Conservation (phyloP, 2,329 filamentous ascomycete genomes). For the Cladosporium sp. region DNA sequence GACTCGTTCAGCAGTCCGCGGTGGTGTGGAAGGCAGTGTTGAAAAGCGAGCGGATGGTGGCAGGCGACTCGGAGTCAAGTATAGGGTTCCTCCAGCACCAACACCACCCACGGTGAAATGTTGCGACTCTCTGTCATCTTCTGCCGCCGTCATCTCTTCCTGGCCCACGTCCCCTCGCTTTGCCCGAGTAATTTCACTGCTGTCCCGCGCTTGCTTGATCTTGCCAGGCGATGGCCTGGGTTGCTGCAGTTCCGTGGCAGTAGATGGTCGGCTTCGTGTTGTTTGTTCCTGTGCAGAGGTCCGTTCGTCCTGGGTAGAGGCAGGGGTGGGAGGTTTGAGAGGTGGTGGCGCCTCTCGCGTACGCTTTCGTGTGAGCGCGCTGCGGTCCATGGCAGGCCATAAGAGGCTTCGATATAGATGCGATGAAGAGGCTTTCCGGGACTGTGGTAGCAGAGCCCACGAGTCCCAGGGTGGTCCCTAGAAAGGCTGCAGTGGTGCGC, state of each 20-base stretch:
- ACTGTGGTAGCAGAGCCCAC: constrained; percentile 1
- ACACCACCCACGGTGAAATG: constrained; percentile 47
- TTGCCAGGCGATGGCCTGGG: constrained; percentile 12
- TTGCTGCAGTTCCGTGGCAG: background rate
- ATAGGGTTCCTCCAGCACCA: constrained; percentile 44
- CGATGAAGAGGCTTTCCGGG: constrained; percentile 8
- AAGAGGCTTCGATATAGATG: constrained; percentile 7
- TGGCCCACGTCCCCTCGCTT: constrained; percentile 10
- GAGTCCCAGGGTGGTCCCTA: background rate
- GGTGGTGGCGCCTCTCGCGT: constrained; percentile 21
- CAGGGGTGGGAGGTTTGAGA: constrained; percentile 16
- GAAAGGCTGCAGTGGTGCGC: background rate
- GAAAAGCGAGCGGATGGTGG: constrained; percentile 18
- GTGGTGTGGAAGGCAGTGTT: constrained; percentile 27
- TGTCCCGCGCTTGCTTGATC: constrained; percentile 21
- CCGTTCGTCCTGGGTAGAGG: background rate
- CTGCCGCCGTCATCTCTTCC: constrained; percentile 9
- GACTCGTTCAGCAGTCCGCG: constrained; percentile 21
- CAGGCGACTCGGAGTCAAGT: constrained; percentile 39
- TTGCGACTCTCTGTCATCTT: constrained; percentile 25
- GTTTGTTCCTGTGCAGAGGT: background rate
- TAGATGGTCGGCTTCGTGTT: background rate
- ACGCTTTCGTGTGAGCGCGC: constrained; percentile 21
- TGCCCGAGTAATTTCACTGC: constrained; percentile 19
- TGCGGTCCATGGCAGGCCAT: constrained; percentile 27